Percentiles rank a stretch among this genome's conserved stretches.
Evolutionary conservation across 257 asterid genomes (phyloP).

Genomic region (Lycium ferocissimum): DNA sequence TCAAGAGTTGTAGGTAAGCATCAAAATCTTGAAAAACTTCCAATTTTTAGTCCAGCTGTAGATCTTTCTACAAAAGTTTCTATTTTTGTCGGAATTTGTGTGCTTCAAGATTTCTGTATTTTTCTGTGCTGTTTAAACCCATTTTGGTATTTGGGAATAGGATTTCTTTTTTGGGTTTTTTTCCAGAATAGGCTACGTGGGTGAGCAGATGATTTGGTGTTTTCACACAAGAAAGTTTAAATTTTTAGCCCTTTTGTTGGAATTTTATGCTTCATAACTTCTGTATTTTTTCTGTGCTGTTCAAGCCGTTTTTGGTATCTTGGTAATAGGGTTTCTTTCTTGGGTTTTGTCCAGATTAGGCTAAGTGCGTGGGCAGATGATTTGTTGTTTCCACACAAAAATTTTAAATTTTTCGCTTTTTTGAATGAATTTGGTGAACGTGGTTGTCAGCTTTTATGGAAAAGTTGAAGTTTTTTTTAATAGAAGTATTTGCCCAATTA

Average conservation of each 20-base stretch:
- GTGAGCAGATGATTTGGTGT: background rate
- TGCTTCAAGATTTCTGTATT: background rate
- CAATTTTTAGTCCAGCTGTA: background rate
- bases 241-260: background rate
- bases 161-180: background rate
- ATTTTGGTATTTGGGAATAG: background rate
- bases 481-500: background rate
- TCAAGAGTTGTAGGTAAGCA: conserved; percentile 71
- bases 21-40: background rate
- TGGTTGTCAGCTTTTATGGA: background rate
- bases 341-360: background rate
- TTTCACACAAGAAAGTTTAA: background rate
- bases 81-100: background rate
- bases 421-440: conserved; percentile 25
- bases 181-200: background rate
- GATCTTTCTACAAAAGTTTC: background rate
- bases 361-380: background rate
- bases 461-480: conserved; percentile 16
- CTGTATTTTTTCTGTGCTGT: background rate
- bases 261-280: background rate
- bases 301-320: background rate
- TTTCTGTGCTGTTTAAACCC: background rate
- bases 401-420: background rate
- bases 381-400: background rate
- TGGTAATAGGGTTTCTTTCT: background rate